Evolutionary conservation across 1,284 basidiomycete genomes (phyloP).

Genomic region (Malassezia japonica): DNA sequence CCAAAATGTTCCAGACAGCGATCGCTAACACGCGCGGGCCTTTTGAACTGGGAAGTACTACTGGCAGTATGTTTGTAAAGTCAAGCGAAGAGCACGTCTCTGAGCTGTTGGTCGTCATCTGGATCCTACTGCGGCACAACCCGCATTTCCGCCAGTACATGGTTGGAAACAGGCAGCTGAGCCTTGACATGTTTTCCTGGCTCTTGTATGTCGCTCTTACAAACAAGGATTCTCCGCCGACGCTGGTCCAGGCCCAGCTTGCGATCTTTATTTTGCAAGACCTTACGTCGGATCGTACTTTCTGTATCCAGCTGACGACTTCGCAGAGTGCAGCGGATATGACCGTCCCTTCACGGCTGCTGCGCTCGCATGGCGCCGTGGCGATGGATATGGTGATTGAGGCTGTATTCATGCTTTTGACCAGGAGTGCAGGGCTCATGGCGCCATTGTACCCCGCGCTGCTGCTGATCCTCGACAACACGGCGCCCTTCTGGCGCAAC

Average conservation of each 20-base stretch:
- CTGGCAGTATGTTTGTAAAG: slow-evolving; percentile 2
- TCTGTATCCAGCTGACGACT: slow-evolving; percentile 53
- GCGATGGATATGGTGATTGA: slow-evolving; percentile 48
- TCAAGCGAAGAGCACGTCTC: slow-evolving; percentile 24
- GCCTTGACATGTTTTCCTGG: slow-evolving; percentile 20
- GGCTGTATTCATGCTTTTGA: slow-evolving; percentile 72
- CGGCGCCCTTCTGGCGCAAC: slow-evolving; percentile 72
- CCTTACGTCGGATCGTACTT: slow-evolving; percentile 69
- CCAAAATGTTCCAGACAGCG: slow-evolving; percentile 21
- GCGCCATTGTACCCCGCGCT: slow-evolving; percentile 62
- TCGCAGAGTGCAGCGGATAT: slow-evolving; percentile 24
- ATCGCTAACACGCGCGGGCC: slow-evolving; percentile 8
- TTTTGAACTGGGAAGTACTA: slow-evolving; percentile 4
- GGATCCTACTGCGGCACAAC: slow-evolving; percentile 33
- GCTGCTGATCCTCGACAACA: slow-evolving; percentile 77
- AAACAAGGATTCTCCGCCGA: slow-evolving; percentile 54
- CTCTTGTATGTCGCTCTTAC: slow-evolving; percentile 28
- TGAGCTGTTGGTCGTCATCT: slow-evolving; percentile 32
- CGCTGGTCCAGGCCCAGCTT: slow-evolving; percentile 79
- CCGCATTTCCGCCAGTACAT: slow-evolving; percentile 31
- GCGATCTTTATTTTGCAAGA: slow-evolving; percentile 86
- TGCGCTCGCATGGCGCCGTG: slow-evolving; percentile 18
- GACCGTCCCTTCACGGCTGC: slow-evolving; percentile 18
- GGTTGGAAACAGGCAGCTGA: slow-evolving; percentile 23
- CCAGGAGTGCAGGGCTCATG: slow-evolving; percentile 59